Evolutionary conservation across 352 stramenopile genomes (phyloP).

Genomic region (Albugo candida): DNA sequence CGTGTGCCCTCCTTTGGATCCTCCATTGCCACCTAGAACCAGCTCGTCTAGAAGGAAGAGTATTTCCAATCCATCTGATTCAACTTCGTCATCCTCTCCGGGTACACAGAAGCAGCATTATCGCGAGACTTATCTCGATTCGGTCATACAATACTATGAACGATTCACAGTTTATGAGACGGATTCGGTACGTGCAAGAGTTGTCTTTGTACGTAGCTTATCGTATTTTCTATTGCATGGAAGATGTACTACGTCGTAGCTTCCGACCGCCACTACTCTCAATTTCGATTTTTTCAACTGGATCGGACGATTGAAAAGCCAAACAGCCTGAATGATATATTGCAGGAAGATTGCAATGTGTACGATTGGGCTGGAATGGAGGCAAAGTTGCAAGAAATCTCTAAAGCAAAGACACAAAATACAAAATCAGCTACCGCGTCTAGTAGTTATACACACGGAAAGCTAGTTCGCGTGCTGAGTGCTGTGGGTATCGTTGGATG

Average conservation of each 20-base stretch:
- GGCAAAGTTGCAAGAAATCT: constrained; percentile 38
- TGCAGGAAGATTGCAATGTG: constrained; percentile 38
- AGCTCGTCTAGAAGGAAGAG: constrained; percentile 1
- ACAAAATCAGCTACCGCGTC: constrained; percentile 4
- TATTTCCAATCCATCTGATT: constrained; percentile 12
- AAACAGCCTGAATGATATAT: constrained; percentile 24
- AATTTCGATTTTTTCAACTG: constrained; percentile 54
- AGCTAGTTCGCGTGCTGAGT: constrained; percentile 51
- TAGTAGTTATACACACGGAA: not conserved
- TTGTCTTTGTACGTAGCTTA: not conserved
- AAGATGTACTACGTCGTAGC: constrained; percentile 56
- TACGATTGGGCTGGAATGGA: constrained; percentile 75
- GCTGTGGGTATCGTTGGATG: constrained; percentile 96
- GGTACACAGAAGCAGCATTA: constrained; percentile 18
- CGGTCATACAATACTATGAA: constrained; percentile 46
- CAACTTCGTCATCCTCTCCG: constrained; percentile 8
- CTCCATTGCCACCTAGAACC: not conserved
- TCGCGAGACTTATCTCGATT: constrained; percentile 41
- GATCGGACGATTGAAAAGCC: constrained; percentile 47
- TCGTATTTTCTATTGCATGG: not conserved
- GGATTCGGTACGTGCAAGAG: constrained; percentile 9
- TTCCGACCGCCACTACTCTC: constrained; percentile 68
- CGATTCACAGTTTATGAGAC: constrained; percentile 78
- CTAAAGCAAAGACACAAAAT: constrained; percentile 18
- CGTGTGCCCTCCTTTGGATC: constrained; percentile 22